A percentile compares a stretch with the other conserved stretches of the same genome.
Conservation (phyloP, 2,329 filamentous ascomycete species). For the Plectosphaerella plurivora region DNA sequence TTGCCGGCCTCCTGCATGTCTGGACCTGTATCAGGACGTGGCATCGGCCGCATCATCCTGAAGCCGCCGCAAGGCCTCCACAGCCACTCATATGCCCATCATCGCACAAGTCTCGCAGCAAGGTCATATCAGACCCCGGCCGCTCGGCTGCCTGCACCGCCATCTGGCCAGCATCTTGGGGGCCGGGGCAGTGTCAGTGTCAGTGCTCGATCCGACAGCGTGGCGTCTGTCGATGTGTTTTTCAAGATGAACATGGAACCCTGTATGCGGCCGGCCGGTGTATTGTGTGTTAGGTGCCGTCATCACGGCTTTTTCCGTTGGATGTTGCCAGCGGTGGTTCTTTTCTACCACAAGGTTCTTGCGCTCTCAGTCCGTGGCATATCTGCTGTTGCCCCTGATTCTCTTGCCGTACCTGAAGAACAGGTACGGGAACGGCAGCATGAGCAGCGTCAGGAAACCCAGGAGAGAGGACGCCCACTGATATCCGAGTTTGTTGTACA, state of each 20-base stretch:
- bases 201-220: slow-evolving; percentile 3
- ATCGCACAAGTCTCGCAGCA: neutral
- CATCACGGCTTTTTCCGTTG: too few relatives aligned
- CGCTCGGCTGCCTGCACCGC: too few relatives aligned
- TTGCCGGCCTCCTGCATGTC: too few relatives aligned
- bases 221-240: neutral
- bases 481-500: slow-evolving; percentile 67
- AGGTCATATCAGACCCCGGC: neutral
- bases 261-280: slow-evolving; percentile 3
- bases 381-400: slow-evolving; percentile 51
- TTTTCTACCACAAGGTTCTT: neutral
- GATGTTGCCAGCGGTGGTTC: neutral
- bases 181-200: neutral
- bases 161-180: too few relatives aligned
- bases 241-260: neutral
- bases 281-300: too few relatives aligned
- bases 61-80: neutral
- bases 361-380: slow-evolving; percentile 29
- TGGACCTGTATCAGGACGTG: too few relatives aligned
- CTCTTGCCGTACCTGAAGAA: slow-evolving; percentile 58
- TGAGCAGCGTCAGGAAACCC: slow-evolving; percentile 55
- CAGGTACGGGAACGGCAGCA: slow-evolving; percentile 61
- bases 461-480: slow-evolving; percentile 64
- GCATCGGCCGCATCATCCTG: too few relatives aligned
- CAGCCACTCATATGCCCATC: neutral